Percentiles rank a stretch among this genome's conserved stretches.
These are phyloP conservation scores for Mucuna pruriens DNA, from an alignment of 306 rosid species.

Conservation along the genomic window DNA sequence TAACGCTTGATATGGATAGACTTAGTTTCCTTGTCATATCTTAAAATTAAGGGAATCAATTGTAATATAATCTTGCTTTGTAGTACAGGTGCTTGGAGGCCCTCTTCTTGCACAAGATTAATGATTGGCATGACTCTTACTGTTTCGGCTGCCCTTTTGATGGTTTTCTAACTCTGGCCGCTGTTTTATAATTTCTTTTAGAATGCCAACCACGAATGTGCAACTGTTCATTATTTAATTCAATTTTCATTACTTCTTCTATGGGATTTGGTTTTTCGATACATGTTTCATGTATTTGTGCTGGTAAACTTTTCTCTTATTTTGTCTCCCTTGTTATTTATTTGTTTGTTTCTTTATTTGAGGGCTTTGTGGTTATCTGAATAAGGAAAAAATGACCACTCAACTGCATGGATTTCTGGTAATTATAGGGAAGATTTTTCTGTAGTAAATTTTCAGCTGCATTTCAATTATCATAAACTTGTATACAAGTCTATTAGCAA, in stretches of 20 bases:
- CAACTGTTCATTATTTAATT: conserved; percentile 21
- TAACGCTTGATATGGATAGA: background rate
- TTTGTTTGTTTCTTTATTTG: background rate
- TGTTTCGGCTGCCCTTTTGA: conserved; percentile 21
- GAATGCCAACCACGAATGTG: background rate
- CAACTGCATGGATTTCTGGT: background rate
- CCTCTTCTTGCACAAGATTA: conserved; percentile 23
- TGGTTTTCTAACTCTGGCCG: conserved; percentile 7
- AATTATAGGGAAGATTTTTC: background rate
- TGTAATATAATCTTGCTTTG: conserved; percentile 25
- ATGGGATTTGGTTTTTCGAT: conserved; percentile 4
- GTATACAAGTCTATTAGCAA: background rate
- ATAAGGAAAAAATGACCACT: background rate
- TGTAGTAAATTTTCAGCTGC: background rate
- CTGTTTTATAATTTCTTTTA: background rate
- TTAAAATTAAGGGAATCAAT: background rate
- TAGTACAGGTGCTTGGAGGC: conserved; percentile 45
- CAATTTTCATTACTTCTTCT: conserved; percentile 24
- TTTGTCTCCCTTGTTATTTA: background rate
- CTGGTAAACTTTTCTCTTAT: background rate
- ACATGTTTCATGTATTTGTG: background rate
- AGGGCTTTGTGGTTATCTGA: background rate
- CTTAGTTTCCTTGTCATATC: background rate
- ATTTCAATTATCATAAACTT: background rate
- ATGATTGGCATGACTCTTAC: conserved; percentile 22